Conservation (phyloP, 495 filamentous ascomycete species). For the Cercophora scortea region DNA sequence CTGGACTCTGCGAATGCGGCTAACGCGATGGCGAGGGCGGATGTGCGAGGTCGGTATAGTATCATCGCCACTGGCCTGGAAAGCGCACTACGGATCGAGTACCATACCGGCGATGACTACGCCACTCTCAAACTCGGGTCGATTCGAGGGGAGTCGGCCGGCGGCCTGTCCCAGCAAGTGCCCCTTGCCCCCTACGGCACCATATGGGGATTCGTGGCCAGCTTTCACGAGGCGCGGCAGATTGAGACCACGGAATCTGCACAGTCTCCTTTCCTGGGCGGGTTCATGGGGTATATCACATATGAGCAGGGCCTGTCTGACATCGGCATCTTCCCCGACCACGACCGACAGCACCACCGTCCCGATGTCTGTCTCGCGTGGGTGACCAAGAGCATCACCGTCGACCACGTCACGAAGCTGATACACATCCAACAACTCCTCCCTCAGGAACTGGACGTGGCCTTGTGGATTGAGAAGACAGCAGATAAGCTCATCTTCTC, state of each 20-base stretch:
- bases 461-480: slow-evolving; percentile 26
- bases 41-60: slow-evolving; percentile 54
- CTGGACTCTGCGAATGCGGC: slow-evolving; percentile 48
- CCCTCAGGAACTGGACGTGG: slow-evolving; percentile 21
- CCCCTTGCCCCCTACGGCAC: slow-evolving; percentile 27
- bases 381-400: slow-evolving; percentile 69
- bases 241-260: slow-evolving; percentile 14
- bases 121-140: slow-evolving; percentile 18
- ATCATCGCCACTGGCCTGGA: slow-evolving; percentile 57
- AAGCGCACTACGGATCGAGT: slow-evolving; percentile 44
- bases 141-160: not conserved
- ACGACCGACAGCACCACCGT: slow-evolving; percentile 32
- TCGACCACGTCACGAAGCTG: slow-evolving; percentile 59
- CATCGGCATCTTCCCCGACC: slow-evolving; percentile 38
- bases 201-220: slow-evolving; percentile 50
- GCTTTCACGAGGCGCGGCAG: slow-evolving; percentile 47
- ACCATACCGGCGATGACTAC: slow-evolving; percentile 37
- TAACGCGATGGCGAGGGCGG: slow-evolving; percentile 20
- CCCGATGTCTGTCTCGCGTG: slow-evolving; percentile 74
- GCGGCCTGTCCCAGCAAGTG: slow-evolving; percentile 16
- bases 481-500: slow-evolving; percentile 22
- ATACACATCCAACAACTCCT: slow-evolving; percentile 60
- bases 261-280: slow-evolving; percentile 69
- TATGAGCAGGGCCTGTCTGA: slow-evolving; percentile 75
- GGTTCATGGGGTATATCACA: slow-evolving; percentile 81